Conservation (phyloP, 352 stramenopile genomes). For the Phytopythium aichiense region DNA sequence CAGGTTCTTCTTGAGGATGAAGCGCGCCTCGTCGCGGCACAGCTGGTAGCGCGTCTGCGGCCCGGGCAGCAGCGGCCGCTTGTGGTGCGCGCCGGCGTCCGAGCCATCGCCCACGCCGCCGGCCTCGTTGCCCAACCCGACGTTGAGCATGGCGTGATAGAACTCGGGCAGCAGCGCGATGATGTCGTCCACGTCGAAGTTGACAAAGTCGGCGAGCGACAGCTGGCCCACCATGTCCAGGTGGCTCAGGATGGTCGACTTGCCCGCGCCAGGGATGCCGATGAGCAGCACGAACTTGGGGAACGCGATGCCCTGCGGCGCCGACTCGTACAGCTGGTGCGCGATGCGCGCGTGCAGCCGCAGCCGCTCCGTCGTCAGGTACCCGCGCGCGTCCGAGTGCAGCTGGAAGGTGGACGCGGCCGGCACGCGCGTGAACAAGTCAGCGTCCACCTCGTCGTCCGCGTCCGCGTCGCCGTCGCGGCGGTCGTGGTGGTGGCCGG, state of each 20-base stretch:
- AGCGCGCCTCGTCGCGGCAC: slow-evolving; percentile 74
- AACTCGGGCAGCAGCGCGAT: slow-evolving; percentile 77
- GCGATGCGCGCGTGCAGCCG: slow-evolving; percentile 69
- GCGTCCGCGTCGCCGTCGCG: background rate
- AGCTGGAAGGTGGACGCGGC: slow-evolving; percentile 57
- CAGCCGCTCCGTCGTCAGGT: slow-evolving; percentile 59
- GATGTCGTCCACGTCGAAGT: slow-evolving; percentile 80
- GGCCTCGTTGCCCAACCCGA: slow-evolving; percentile 63
- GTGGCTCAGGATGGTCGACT: slow-evolving; percentile 75
- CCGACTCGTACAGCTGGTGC: slow-evolving; percentile 58
- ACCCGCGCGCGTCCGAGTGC: slow-evolving; percentile 50
- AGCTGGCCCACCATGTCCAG: slow-evolving; percentile 64
- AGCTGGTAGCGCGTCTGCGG: slow-evolving; percentile 74
- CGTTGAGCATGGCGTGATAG: slow-evolving; percentile 81
- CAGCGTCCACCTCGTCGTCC: slow-evolving; percentile 36
- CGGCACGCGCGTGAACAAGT: slow-evolving; percentile 26
- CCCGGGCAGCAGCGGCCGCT: slow-evolving; percentile 26
- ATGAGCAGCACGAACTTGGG: slow-evolving; percentile 72
- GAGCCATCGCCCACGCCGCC: background rate
- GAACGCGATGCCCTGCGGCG: slow-evolving; percentile 42
- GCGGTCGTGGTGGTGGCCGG: slow-evolving; percentile 18
- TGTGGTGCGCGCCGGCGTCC: slow-evolving; percentile 8
- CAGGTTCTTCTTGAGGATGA: slow-evolving; percentile 81
- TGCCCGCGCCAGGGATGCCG: slow-evolving; percentile 61
- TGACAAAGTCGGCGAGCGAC: slow-evolving; percentile 74